Conservation (phyloP, 306 rosid species). For the Parietaria judaica region DNA sequence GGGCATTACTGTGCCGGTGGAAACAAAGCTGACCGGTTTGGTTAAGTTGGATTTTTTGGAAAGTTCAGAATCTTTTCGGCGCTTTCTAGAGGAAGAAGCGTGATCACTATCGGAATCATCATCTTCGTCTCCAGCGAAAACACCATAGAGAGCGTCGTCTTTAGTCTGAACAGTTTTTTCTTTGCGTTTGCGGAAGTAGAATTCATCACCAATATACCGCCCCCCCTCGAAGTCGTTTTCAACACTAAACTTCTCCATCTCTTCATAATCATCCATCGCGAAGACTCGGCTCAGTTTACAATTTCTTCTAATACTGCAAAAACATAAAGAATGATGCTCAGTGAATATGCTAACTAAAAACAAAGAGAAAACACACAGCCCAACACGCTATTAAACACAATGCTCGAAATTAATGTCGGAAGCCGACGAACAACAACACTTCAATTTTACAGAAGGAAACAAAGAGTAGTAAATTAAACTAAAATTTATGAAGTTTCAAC, state of each 20-base stretch:
- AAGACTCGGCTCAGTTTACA: no score
- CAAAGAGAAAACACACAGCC: no score
- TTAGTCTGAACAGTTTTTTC: slow-evolving; percentile 65
- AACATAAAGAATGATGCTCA: no score
- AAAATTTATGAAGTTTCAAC: no score
- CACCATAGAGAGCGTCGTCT: slow-evolving; percentile 66
- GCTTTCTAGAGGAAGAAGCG: slow-evolving; percentile 38
- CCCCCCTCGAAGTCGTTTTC: slow-evolving; percentile 79
- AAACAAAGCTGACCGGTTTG: slow-evolving; percentile 75
- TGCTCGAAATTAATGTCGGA: no score
- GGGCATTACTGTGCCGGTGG: slow-evolving; percentile 69
- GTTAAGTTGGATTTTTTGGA: slow-evolving; percentile 38
- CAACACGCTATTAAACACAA: no score
- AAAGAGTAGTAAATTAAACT: no score
- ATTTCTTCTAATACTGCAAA: no score
- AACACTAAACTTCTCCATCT: slow-evolving; percentile 72
- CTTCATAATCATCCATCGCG: slow-evolving; percentile 76
- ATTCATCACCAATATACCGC: slow-evolving; percentile 67
- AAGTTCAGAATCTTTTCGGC: slow-evolving; percentile 29
- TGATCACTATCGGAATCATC: slow-evolving; percentile 28
- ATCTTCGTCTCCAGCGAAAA: slow-evolving; percentile 44
- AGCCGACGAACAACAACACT: no score
- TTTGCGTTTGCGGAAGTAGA: slow-evolving; percentile 51
- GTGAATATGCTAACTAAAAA: no score
- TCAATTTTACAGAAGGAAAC: no score